Evolutionary conservation across 371 early-diverging fungal genomes (phyloP).

Genomic region (Rhizopus microsporus): DNA sequence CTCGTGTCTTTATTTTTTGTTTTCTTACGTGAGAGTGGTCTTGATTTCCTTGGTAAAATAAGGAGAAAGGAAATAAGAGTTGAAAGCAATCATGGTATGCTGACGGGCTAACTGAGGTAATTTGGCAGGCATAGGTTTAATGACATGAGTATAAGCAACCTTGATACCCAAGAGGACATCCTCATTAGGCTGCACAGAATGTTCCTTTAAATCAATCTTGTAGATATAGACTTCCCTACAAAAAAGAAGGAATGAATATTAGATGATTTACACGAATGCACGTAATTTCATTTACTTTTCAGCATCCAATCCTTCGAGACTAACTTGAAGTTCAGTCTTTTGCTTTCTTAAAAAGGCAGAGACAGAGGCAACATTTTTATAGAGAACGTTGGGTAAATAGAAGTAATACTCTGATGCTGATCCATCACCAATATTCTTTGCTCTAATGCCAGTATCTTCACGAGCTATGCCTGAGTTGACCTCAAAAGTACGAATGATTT

Average conservation of each 20-base stretch:
- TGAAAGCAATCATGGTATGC: slow-evolving; percentile 61
- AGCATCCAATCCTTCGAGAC: slow-evolving; percentile 32
- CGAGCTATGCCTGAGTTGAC: slow-evolving; percentile 62
- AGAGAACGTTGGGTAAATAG: slow-evolving; percentile 40
- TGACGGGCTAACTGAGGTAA: slow-evolving; percentile 76
- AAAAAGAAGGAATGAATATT: not conserved
- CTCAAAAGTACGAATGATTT: slow-evolving; percentile 67
- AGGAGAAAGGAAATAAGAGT: slow-evolving; percentile 62
- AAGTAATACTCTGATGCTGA: slow-evolving; percentile 58
- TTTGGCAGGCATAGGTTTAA: slow-evolving; percentile 71
- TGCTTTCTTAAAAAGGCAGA: slow-evolving; percentile 56
- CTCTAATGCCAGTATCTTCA: slow-evolving; percentile 60
- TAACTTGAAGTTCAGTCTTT: slow-evolving; percentile 40
- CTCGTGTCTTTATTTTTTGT: not conserved
- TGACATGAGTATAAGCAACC: slow-evolving; percentile 53
- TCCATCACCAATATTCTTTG: slow-evolving; percentile 50
- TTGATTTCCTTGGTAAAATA: slow-evolving; percentile 78
- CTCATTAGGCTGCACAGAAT: slow-evolving; percentile 63
- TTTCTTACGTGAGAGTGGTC: slow-evolving; percentile 73
- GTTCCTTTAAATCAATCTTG: slow-evolving; percentile 57
- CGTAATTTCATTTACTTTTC: slow-evolving; percentile 34
- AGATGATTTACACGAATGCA: not conserved
- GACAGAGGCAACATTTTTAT: slow-evolving; percentile 45
- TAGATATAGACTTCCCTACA: slow-evolving; percentile 59
- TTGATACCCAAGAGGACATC: slow-evolving; percentile 72